Base-by-base conservation (phyloP, 2,329 filamentous ascomycete species). In the Septoria petroselini region DNA sequence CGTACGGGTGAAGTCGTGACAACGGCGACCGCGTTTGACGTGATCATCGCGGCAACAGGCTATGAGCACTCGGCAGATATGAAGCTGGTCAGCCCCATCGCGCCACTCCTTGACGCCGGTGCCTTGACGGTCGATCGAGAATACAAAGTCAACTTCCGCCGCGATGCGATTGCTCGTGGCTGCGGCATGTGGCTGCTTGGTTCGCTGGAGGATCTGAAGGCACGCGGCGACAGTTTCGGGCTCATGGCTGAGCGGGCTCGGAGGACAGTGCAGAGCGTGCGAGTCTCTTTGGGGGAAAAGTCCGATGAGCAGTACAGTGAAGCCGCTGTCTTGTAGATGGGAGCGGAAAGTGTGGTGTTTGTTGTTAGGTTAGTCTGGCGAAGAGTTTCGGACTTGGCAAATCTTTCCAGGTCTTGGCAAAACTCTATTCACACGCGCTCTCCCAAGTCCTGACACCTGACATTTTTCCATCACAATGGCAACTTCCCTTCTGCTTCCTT, bases 131-230 rank as follows among this genome's bases (percentile, higher is more conserved):
- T 62, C 4, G 56, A 59, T 23, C 41, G 41, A 8, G 58, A 58
- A 12, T 62, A 62, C 31, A 52, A 45, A 5, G 49, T 63, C 49
- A 60, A 62, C 40, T 60, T 62, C 47, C 55, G 54, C 14, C 47
- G 54, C 9, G 47, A 56, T 19, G 34, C 43, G 18, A 27, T 59
- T 17, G 41, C 42, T 15, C 43, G 48, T 15, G 58, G 51, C 7
- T 58, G 50, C 19, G 58, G 58, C 7, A 38, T 63, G 35, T 63
- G 61, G 61, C 31, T 60, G 9, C 41, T 62, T 23, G 60, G 60
- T 1, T 55, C 52, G 3, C 39, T 62, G 40, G 57, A 58, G 8
- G 52, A 61, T 23, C 18, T 39, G 1, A 50, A 51, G 14, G 41
- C 52, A n/a, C 53, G 60, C 3, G 48, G 45, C 23, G 60, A 62